Conservation (phyloP, 75 land plant species). For the Picea glauca region DNA sequence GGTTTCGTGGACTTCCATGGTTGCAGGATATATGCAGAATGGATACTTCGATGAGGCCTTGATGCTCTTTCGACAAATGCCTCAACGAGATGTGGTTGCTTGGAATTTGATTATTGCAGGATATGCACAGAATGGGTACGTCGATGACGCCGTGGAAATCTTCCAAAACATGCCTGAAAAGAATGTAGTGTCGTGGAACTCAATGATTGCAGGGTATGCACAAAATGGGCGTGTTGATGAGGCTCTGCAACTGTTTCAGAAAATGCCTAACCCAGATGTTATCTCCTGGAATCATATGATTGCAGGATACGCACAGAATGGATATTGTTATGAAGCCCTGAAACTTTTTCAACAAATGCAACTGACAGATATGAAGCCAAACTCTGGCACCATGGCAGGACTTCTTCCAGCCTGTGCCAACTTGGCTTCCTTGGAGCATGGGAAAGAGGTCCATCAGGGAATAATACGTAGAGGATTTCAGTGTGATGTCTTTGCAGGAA, state of each 20-base stretch:
- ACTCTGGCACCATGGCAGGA: no score
- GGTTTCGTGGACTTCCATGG: conserved; percentile 35
- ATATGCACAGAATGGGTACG: conserved; percentile 12
- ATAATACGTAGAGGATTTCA: neutral
- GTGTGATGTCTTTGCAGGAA: conserved; percentile 4
- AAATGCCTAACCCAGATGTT: conserved; percentile 2
- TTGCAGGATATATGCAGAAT: conserved; percentile 22
- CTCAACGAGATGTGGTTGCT: conserved; percentile 17
- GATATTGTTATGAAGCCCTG: neutral
- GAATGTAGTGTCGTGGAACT: conserved; percentile 10
- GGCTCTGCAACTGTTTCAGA: conserved; percentile 6
- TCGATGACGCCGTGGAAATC: neutral
- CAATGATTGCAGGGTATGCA: conserved; percentile 10
- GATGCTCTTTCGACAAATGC: conserved; percentile 17
- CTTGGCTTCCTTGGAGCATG: neutral
- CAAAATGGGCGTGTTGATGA: conserved; percentile 9
- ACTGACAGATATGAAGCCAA: no score
- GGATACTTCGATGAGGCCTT: conserved; percentile 18
- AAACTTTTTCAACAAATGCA: neutral
- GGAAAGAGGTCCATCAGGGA: conserved; percentile 7
- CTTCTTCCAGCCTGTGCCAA: no score
- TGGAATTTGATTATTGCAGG: conserved; percentile 44
- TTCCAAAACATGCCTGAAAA: neutral
- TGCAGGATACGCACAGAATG: neutral
- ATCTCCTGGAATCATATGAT: neutral